These are phyloP conservation scores for Hagleromyces aurorensis DNA, from an alignment of 805 yeast genomes.

Conservation along the genomic window DNA sequence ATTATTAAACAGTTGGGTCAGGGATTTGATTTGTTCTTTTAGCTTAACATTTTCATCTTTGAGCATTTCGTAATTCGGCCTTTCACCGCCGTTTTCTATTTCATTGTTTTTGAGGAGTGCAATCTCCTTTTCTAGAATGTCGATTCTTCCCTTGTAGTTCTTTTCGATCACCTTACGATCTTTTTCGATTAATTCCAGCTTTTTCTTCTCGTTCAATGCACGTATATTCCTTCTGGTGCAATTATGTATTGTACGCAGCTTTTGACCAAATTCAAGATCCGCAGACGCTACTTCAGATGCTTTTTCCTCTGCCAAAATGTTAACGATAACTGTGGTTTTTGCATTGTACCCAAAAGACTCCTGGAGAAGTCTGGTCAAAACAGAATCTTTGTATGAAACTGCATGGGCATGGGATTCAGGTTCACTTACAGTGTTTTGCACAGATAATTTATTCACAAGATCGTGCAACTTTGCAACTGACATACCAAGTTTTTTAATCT, in stretches of 20 bases:
- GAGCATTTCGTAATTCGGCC: not conserved
- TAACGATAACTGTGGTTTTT: conserved; percentile 61
- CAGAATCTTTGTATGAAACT: conserved; percentile 66
- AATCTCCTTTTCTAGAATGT: conserved; percentile 9
- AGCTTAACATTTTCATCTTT: conserved; percentile 9
- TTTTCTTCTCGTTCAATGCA: conserved; percentile 35
- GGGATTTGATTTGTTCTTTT: conserved; percentile 9
- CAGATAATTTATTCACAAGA: conserved; percentile 69
- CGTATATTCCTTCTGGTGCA: too few species aligned
- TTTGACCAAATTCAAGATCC: conserved; percentile 59
- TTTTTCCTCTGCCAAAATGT: conserved; percentile 59
- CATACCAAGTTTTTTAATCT: conserved; percentile 75
- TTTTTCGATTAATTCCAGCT: conserved; percentile 42
- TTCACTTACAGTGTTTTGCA: conserved; percentile 29
- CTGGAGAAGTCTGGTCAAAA: conserved; percentile 67
- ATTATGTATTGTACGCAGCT: conserved; percentile 42
- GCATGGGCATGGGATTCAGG: conserved; percentile 40
- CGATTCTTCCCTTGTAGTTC: conserved; percentile 13
- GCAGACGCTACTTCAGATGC: conserved; percentile 57
- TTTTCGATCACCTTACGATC: conserved; percentile 34
- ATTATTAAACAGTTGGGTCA: conserved; percentile 8
- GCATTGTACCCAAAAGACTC: conserved; percentile 81
- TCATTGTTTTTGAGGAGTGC: conserved; percentile 1
- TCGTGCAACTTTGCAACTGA: conserved; percentile 73
- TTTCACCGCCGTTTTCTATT: conserved; percentile 1